Conservation (phyloP, 2,329 filamentous ascomycete species). For the Scleromitrula shiraiana region DNA sequence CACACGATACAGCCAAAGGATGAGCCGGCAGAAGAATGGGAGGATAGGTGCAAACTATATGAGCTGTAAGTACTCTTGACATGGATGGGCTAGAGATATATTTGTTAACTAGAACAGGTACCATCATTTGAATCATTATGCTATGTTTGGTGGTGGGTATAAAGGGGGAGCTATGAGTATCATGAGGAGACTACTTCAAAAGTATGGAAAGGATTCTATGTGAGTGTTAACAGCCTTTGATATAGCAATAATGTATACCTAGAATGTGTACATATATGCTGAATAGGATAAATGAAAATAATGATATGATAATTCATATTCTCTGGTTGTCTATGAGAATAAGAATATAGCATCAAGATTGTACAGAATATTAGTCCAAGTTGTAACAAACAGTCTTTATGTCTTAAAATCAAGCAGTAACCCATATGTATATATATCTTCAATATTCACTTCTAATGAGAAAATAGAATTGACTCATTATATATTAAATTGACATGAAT, state of each 20-base stretch:
- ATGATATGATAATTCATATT: too few relatives aligned
- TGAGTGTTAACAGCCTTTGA: background rate
- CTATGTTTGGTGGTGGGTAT: conserved; percentile 73
- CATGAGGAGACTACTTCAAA: conserved; percentile 64
- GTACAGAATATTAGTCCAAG: too few relatives aligned
- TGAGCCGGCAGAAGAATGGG: conserved; percentile 74
- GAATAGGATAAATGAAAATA: background rate
- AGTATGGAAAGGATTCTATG: conserved; percentile 48
- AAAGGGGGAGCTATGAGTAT: conserved; percentile 67
- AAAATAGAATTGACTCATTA: too few relatives aligned
- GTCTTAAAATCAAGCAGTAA: too few relatives aligned
- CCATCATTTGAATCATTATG: conserved; percentile 75
- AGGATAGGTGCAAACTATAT: conserved; percentile 75
- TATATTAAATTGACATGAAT: too few relatives aligned
- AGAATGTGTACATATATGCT: background rate
- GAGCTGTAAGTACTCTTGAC: conserved; percentile 58
- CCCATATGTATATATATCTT: too few relatives aligned
- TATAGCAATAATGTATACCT: background rate
- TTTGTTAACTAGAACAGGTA: conserved; percentile 45
- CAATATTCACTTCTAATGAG: too few relatives aligned
- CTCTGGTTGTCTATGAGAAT: too few relatives aligned
- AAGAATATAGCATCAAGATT: too few relatives aligned
- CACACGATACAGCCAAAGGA: conserved; percentile 66
- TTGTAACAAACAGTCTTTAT: too few relatives aligned
- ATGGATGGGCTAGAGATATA: background rate